Percentiles rank a stretch among this genome's conserved stretches.
Evolutionary conservation across 2,329 filamentous ascomycete genomes (phyloP).

Genomic region (Cladosporium sp.): DNA sequence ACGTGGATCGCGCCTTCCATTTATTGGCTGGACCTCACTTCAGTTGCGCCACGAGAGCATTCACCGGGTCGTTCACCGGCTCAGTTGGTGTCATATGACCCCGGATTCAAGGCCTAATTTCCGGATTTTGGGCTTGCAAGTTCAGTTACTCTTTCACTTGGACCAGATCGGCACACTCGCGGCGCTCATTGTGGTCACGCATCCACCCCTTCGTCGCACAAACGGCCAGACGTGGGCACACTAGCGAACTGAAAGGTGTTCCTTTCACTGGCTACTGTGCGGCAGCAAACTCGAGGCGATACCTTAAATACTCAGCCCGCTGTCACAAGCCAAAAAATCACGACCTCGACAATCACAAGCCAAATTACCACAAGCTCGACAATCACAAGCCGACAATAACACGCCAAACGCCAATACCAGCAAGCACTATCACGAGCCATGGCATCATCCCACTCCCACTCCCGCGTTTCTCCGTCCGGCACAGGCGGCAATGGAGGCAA

Average conservation of each 20-base stretch:
- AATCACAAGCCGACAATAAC: not conserved
- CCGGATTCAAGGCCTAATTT: too few species aligned
- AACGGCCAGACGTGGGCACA: not conserved
- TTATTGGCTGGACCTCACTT: too few species aligned
- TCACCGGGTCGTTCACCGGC: too few species aligned
- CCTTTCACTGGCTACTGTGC: not conserved
- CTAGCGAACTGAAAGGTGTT: not conserved
- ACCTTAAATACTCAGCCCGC: not conserved
- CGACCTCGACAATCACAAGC: not conserved
- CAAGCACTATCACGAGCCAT: not conserved
- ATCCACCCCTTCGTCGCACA: not conserved
- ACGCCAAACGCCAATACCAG: conserved; percentile 1
- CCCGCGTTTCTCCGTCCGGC: conserved; percentile 4
- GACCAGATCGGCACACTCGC: not conserved
- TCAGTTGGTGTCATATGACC: too few species aligned
- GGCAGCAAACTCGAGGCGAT: not conserved
- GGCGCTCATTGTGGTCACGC: not conserved
- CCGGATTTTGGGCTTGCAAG: too few species aligned
- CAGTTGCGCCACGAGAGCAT: too few species aligned
- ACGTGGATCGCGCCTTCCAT: too few species aligned
- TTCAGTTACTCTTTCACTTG: not conserved
- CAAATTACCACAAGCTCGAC: not conserved
- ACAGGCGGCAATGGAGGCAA: not conserved
- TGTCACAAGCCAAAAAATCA: not conserved
- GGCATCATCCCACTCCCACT: not conserved